Percentiles rank a stretch among this genome's conserved stretches.
Evolutionary conservation across 2,329 filamentous ascomycete species (phyloP).

Genomic region (Raffaelea arxii): DNA sequence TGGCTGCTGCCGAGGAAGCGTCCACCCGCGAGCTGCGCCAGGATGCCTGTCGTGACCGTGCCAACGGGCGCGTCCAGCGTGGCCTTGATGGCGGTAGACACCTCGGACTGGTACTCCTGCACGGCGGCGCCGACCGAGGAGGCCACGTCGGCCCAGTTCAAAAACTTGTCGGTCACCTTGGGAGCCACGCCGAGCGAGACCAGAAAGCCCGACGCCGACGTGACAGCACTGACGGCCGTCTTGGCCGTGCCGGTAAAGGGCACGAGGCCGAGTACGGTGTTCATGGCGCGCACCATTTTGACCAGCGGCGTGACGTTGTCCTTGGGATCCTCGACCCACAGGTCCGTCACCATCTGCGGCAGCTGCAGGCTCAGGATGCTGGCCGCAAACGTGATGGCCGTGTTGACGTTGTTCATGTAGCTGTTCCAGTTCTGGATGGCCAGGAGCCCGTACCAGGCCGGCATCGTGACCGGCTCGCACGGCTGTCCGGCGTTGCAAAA

Average conservation of each 20-base stretch:
- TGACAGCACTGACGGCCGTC: background rate
- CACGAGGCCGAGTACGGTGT: background rate
- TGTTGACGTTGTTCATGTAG: background rate
- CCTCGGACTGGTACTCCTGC: background rate
- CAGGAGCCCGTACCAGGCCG: background rate
- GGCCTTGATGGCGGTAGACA: background rate
- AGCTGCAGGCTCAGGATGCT: background rate
- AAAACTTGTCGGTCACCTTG: background rate
- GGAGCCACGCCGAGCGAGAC: background rate
- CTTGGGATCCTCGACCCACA: background rate
- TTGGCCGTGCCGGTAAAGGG: background rate
- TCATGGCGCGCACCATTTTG: background rate
- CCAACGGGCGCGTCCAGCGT: background rate
- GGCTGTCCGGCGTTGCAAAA: background rate
- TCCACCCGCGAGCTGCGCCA: background rate
- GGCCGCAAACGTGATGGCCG: background rate
- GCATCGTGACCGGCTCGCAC: background rate
- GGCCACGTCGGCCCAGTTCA: background rate
- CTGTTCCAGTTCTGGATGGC: background rate
- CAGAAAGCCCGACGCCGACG: background rate
- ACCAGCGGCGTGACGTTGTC: background rate
- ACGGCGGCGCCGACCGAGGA: background rate
- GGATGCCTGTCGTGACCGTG: background rate
- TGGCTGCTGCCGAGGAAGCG: background rate
- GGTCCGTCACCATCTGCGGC: background rate